Evolutionary conservation across 179 eudicot genomes (phyloP).

Genomic region (Drosera spatulata): DNA sequence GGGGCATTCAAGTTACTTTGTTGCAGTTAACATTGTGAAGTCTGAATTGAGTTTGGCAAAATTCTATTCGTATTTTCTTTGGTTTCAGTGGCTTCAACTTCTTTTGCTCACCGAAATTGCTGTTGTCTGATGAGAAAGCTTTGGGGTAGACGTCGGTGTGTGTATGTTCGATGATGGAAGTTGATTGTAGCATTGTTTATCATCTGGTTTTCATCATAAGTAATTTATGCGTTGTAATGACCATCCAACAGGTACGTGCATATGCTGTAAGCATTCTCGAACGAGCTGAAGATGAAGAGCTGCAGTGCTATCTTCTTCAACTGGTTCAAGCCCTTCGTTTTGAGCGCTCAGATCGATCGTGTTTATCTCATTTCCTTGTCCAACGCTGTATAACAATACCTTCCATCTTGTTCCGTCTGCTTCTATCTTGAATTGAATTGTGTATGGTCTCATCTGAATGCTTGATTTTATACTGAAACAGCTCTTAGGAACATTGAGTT

Average conservation of each 20-base stretch:
- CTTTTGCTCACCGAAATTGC: too few relatives aligned
- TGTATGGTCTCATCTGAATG: conserved; percentile 7
- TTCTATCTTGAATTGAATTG: conserved; percentile 5
- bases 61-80: too few relatives aligned
- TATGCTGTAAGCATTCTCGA: conserved; percentile 94
- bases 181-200: too few relatives aligned
- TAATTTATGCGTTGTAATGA: conserved; percentile 3
- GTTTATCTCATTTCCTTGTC: conserved; percentile 89
- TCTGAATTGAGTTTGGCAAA: too few relatives aligned
- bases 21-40: too few relatives aligned
- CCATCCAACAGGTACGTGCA: conserved; percentile 72
- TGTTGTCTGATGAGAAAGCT: too few relatives aligned
- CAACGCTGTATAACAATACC: conserved; percentile 55
- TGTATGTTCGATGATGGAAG: too few relatives aligned
- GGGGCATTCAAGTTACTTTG: too few relatives aligned
- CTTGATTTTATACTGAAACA: conserved; percentile 17
- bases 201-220: not conserved
- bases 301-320: conserved; percentile 95
- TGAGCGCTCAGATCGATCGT: conserved; percentile 94
- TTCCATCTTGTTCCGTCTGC: not conserved
- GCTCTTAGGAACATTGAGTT: conserved; percentile 79
- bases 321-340: conserved; percentile 99
- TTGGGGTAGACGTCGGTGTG: too few relatives aligned
- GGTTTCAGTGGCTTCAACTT: too few relatives aligned
- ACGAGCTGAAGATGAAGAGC: conserved; percentile 98